Percentiles rank a stretch among this genome's conserved stretches.
These are phyloP conservation scores for Cadophora malorum DNA, from an alignment of 2,329 filamentous ascomycete genomes.

Conservation along the genomic window DNA sequence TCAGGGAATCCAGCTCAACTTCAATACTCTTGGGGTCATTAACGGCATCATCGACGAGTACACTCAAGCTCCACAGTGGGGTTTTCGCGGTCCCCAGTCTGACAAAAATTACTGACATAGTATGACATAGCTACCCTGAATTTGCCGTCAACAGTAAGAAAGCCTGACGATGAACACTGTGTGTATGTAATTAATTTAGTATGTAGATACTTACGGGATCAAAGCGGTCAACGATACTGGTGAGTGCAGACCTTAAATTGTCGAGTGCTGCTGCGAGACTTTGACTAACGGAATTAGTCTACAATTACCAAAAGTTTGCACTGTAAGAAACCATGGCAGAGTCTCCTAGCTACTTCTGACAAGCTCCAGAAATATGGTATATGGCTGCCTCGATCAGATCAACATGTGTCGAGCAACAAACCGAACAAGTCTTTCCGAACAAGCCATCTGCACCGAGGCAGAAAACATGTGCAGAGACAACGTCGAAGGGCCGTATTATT, in stretches of 20 bases:
- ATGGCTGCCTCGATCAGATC: constrained; percentile 50
- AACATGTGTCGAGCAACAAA: constrained; percentile 55
- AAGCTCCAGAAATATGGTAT: constrained; percentile 47
- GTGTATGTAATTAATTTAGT: background rate
- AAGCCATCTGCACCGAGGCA: constrained; percentile 57
- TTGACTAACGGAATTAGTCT: constrained; percentile 47
- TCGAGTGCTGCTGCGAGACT: background rate
- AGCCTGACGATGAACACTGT: background rate
- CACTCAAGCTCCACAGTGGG: constrained; percentile 54
- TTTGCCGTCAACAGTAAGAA: constrained; percentile 52
- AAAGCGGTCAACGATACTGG: constrained; percentile 39
- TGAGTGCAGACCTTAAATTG: background rate
- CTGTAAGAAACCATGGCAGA: constrained; percentile 40
- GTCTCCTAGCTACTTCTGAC: background rate
- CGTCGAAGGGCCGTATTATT: constrained; percentile 52
- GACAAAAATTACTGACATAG: background rate
- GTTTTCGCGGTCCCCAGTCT: background rate
- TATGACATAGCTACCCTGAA: constrained; percentile 38
- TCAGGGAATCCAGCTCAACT: constrained; percentile 60
- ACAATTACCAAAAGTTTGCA: constrained; percentile 60
- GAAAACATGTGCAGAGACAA: constrained; percentile 61
- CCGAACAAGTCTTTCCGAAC: constrained; percentile 45
- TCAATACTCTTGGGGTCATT: constrained; percentile 69
- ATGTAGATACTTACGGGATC: constrained; percentile 50
- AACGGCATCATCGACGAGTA: constrained; percentile 71